These are phyloP conservation scores for Mycena metata DNA, from an alignment of 768 basidiomycete species.

Conservation along the genomic window DNA sequence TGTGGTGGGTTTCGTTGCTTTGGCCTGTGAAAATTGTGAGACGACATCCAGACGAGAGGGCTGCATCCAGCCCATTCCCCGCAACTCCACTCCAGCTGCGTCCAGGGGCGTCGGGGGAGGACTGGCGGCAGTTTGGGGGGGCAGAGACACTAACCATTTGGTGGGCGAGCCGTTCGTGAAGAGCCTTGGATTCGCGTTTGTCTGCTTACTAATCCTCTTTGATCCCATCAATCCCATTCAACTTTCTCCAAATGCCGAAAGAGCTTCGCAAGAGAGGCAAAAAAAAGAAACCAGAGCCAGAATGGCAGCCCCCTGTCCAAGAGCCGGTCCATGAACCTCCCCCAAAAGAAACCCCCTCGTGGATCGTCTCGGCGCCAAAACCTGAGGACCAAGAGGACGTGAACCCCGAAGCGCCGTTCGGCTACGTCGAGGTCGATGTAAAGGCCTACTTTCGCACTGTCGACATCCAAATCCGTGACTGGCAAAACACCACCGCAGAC, in stretches of 20 bases:
- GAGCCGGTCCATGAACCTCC: constrained; percentile 43
- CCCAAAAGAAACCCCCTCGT: constrained; percentile 63
- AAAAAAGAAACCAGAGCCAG: constrained; percentile 66
- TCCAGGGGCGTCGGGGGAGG: neutral
- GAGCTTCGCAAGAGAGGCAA: constrained; percentile 84
- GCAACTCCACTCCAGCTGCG: neutral
- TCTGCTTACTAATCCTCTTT: too few relatives aligned
- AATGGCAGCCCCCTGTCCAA: constrained; percentile 43
- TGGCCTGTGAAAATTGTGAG: too few relatives aligned
- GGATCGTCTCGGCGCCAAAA: constrained; percentile 68
- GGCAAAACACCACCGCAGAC: constrained; percentile 74
- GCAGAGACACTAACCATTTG: constrained; percentile 15
- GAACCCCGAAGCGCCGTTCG: constrained; percentile 86
- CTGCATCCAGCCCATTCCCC: constrained; percentile 20
- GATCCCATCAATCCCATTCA: too few relatives aligned
- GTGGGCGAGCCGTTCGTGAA: neutral
- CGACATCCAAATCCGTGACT: constrained; percentile 88
- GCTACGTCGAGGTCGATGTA: constrained; percentile 88
- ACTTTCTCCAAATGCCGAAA: constrained; percentile 69
- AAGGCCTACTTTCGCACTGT: constrained; percentile 95
- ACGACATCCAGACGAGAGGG: too few relatives aligned
- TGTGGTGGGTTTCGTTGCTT: constrained; percentile 85
- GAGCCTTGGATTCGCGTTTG: neutral
- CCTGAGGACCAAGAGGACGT: constrained; percentile 50
- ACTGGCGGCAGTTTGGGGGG: neutral